A percentile compares a stretch with the other conserved stretches of the same genome.
Conservation (phyloP, 2,329 filamentous ascomycete genomes). For the Teratosphaeriaceae sp. region DNA sequence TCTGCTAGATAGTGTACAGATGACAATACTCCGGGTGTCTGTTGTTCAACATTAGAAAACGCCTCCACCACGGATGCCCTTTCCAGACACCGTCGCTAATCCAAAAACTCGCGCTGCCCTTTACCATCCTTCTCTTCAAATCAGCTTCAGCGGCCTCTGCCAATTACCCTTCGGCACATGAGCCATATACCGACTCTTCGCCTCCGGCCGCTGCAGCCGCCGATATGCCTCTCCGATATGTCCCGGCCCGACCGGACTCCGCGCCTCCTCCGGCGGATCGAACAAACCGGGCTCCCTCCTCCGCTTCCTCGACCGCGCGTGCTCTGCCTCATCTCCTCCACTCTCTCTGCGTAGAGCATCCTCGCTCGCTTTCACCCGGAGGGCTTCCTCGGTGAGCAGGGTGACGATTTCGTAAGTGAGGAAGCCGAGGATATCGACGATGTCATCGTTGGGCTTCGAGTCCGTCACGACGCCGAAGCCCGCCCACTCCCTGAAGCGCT, state of each 20-base stretch:
- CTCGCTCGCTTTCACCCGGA: constrained; percentile 94
- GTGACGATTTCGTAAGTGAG: constrained; percentile 98
- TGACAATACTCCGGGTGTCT: too few species aligned
- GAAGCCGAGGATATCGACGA: constrained; percentile 96
- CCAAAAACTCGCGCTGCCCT: background rate
- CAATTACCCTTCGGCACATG: constrained; percentile 60
- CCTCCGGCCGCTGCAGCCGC: constrained; percentile 73
- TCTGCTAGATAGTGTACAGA: too few species aligned
- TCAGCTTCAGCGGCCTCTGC: constrained; percentile 63
- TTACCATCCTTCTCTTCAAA: constrained; percentile 16
- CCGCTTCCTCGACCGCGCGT: constrained; percentile 39
- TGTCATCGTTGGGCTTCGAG: constrained; percentile 94
- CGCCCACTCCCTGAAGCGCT: constrained; percentile 95
- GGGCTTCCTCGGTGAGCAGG: constrained; percentile 88
- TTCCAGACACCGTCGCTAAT: constrained; percentile 3
- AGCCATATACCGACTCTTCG: constrained; percentile 77
- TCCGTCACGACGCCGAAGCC: constrained; percentile 95
- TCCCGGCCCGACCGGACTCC: constrained; percentile 77
- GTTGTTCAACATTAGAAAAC: too few species aligned
- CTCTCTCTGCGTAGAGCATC: constrained; percentile 72
- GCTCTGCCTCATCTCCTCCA: constrained; percentile 49
- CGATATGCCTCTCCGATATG: constrained; percentile 94
- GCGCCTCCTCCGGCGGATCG: constrained; percentile 77
- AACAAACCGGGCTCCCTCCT: constrained; percentile 40
- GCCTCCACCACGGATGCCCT: too few species aligned